Base-by-base conservation (phyloP, 2,329 filamentous ascomycete genomes). In the Neofusicoccum umdonicola region DNA sequence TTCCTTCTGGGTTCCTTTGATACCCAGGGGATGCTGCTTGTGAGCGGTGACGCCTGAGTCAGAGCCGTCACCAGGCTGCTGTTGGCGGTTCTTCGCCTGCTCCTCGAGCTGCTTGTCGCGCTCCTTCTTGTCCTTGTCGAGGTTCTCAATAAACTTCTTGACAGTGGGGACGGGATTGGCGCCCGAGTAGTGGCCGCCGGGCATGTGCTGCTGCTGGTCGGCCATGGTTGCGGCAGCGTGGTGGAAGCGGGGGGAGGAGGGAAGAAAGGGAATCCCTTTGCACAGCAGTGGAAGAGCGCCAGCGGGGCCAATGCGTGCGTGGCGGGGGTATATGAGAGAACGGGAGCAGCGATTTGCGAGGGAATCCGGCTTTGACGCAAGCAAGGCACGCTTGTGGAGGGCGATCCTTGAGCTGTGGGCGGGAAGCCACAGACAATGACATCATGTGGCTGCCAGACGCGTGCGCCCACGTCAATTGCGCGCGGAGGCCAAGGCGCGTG, bases 91-190 rank as follows among this genome's bases (percentile, higher is more conserved):
- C 41, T 81, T 78, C 65, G 72, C 17, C 85, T 78, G 63, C 54
- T 85, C 80, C 51, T 96, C 90, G 66, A 96, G 88, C 68, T 85
- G 80, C 64, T 84, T 83, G 77, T 96, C 91, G 69, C 92, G 85
- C 8, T 89, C 80, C 70, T 85, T 87, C 81, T 97, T 97, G 69
- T 96, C 88, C 62, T 79, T 82, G 76, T 97, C 93, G 41, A 97
- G 83, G 68, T 85, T 85, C 62, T 91, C 85, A 69, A 97, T 84
- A 69, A 97, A 96, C 76, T 94, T 86, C 73, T 90, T 88, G 69
- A 97, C 90, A 64, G 92, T 97, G 6, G 94, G 94, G 62, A 98
- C 88, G 27, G 91, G 90, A 76, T 97, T 96, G 66, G 78, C 79
- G 60, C 89, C 92, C 35, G 91, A 94, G 82, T 96, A 97, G 75